Evolutionary conservation across 345 rosid species (phyloP), one percentile per base, ranked within the genome.

Genomic region (Dipteronia sinensis): DNA sequence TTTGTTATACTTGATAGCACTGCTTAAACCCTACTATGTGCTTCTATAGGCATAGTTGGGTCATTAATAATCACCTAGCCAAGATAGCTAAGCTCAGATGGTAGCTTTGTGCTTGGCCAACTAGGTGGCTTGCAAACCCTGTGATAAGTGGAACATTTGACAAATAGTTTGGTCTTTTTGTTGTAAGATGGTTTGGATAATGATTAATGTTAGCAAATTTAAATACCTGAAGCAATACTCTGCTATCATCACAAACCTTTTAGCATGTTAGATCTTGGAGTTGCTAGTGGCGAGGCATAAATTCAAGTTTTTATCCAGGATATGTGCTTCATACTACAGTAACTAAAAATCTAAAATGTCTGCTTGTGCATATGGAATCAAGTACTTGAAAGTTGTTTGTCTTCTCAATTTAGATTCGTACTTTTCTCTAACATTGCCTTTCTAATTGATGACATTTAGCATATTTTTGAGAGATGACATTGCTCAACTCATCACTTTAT

Each of bases 121-220:
- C 25, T 47, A 56, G 72, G 29, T 65, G n/a, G 46, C n/a, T 31
- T 69, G n/a, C 16, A 47, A 47, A 22, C 58, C 15, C 1, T 19
- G 25, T 46, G 51, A 47, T 69, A 69, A 22, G 56, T 69, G 72
- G 29, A 22, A n/a, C 56, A 46, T 69, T 46, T 15, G 74, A 19
- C 63, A 49, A 15, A 55, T 29, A 25, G 29, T 69, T 71, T 7
- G 63, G 23, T 71, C 20, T 15, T 71, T 25, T 6, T 8, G n/a
- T n/a, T 23, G 12, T 51, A 9, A 51, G 42, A 51, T 27, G 63
- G 63, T 71, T 53, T 27, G n/a, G 63, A 47, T 71, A 27, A 51
- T 53, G 62, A 70, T 12, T 46, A 17, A 44, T 49, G 22, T 71
- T 31, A 51, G 53, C 46, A 2, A 51, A 49, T 71, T 15, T 58